Evolutionary conservation across 2,329 filamentous ascomycete species (phyloP).

Genomic region (Dryadomyces quercus-mongolicae): DNA sequence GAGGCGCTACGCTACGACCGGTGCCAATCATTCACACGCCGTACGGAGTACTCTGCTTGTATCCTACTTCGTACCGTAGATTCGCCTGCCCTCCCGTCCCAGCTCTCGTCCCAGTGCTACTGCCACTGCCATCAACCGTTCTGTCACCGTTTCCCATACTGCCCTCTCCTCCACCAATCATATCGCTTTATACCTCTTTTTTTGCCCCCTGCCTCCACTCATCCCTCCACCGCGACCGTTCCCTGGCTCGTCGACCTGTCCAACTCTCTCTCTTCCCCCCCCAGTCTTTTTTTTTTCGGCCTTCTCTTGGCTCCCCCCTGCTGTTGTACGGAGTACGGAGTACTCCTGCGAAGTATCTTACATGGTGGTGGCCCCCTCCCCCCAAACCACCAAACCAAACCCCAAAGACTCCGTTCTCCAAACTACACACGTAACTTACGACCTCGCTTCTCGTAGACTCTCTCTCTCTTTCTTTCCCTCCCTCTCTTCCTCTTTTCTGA

Average conservation of each 20-base stretch:
- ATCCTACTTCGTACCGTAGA: too few species aligned
- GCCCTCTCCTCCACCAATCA: background rate
- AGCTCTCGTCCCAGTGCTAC: background rate
- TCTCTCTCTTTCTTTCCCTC: background rate
- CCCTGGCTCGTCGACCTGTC: background rate
- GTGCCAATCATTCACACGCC: too few species aligned
- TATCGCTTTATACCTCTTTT: background rate
- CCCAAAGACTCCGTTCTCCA: background rate
- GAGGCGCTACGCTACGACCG: background rate
- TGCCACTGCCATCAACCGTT: background rate
- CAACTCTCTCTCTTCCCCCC: background rate
- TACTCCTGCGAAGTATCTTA: background rate
- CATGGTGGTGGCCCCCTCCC: background rate
- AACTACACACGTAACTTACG: background rate
- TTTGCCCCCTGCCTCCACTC: background rate
- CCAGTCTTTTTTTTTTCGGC: background rate
- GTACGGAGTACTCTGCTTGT: too few species aligned
- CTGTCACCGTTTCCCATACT: background rate
- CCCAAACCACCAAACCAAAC: too few species aligned
- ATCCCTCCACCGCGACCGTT: background rate
- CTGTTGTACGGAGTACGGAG: background rate
- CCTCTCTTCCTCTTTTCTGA: background rate
- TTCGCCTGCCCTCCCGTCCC: background rate
- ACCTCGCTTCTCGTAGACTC: background rate
- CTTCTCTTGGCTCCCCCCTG: background rate